Base-by-base conservation (phyloP, 2,329 filamentous ascomycete species). In the Tolypocladium tropicale region DNA sequence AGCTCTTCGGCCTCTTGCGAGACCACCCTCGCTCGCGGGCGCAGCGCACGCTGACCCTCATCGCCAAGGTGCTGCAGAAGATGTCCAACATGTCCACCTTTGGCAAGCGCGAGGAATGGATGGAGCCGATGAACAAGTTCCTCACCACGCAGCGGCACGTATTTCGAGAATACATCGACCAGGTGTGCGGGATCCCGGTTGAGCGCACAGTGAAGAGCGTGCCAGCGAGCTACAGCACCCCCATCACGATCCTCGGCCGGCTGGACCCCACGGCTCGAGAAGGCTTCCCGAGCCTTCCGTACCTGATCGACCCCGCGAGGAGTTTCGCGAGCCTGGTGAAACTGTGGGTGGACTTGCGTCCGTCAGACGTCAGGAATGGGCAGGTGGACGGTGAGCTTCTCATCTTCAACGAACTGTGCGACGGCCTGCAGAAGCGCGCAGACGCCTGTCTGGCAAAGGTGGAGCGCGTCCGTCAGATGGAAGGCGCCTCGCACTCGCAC, bases 81-180 rank as follows among this genome's bases (percentile, higher is more conserved):
- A 78, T 97, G 57, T 90, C 91, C 21, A 96, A 96, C 68, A 80
- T 96, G 72, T 89, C 90, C 2, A 90, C 84, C 0, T 96, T 96
- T 67, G 93, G 93, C 43, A 92, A 89, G 67, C 95, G 96, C 68
- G 93, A 97, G 70, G 85, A 88, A n/a, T 97, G 91, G 90, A 96
- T 97, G 92, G 92, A 96, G 72, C 91, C 91, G 0, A 97, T 97
- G 93, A 97, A 96, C 67, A 82, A 82, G 48, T 96, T 96, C 64
- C 75, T 97, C 39, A 80, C 78, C 10, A 78, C 83, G 1, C 86
- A 95, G 65, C 83, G 91, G 23, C 80, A 86, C 63, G 82, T 88
- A 41, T 90, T 96, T 71, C 95, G 92, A 68, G 81, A 86, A 51
- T 96, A 92, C 64, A 87, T 96, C 58, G 92, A 97, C 67, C 79